Base-by-base conservation (phyloP, 352 stramenopile genomes). In the Phytophthora palmivora region DNA sequence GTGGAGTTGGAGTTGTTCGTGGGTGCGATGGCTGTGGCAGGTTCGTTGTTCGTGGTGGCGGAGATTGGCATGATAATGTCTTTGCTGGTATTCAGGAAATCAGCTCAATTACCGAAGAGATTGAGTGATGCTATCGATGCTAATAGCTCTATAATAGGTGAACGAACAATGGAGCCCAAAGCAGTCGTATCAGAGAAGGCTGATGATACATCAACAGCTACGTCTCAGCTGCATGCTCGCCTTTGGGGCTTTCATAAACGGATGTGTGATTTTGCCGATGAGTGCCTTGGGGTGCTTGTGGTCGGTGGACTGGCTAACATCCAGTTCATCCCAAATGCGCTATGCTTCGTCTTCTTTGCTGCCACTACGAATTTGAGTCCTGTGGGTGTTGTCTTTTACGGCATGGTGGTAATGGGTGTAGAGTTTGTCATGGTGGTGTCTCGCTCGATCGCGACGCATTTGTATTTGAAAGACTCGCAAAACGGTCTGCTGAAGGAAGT, bases 61-160 rank as follows among this genome's bases (percentile, higher is more conserved):
- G n/a, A n/a, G n/a, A 69, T 95, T 30, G 65, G 86, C 30, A 95
- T 94, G 84, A 90, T 95, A 72, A 78, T 91, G 58, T 94, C 84
- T 4, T 61, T 95, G 45, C 62, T 92, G 19, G 76, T 94, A 18
- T 95, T 93, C 36, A 53, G 58, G 22, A 62, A 67, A 28, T 32
- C 54, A 34, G 28, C 6, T 1, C 38, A 54, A 33, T 66, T 39
- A 10, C 33, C 39, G 5, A 61, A 56, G 11, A 32, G 15, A 8
- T 32, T 41, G n/a, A 44, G 14, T 43, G 16, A 34, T 30, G 28
- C 16, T 14, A 28, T 15, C 36, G 16, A 41, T 26, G 12, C n/a
- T 14, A 9, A n/a, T n/a, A n/a, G n/a, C n/a, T n/a, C n/a, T n/a
- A n/a, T n/a, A n/a, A n/a, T n/a, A n/a, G n/a, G n/a, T n/a, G n/a